These are phyloP conservation scores for Exophiala lecanii-corni DNA, from an alignment of 2,329 filamentous ascomycete genomes.

Conservation along the genomic window DNA sequence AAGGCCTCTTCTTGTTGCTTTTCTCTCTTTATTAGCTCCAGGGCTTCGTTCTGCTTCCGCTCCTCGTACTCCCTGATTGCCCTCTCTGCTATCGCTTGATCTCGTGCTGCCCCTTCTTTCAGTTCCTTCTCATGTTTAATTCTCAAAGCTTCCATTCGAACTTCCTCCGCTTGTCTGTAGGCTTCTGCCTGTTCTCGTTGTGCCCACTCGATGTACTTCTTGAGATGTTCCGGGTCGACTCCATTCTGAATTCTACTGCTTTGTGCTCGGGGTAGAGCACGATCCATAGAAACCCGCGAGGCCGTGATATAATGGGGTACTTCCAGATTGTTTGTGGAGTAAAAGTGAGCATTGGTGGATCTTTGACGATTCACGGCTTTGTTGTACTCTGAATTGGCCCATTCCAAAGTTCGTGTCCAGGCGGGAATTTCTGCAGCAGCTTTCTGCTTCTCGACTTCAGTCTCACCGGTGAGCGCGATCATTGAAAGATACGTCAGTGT, in stretches of 20 bases:
- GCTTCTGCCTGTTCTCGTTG: neutral
- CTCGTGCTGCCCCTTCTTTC: neutral
- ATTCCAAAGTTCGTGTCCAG: conserved; percentile 1
- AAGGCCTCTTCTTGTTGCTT: neutral
- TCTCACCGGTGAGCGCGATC: neutral
- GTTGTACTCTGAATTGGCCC: neutral
- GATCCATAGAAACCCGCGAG: neutral
- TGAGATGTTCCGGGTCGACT: neutral
- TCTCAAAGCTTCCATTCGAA: neutral
- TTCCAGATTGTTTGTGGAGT: neutral
- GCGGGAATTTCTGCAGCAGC: neutral
- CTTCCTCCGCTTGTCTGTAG: neutral
- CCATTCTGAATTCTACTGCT: neutral
- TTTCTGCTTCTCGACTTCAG: neutral
- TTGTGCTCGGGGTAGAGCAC: neutral
- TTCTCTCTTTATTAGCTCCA: neutral
- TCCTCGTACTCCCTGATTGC: neutral
- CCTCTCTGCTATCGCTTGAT: neutral
- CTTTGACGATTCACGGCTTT: neutral
- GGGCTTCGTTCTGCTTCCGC: neutral
- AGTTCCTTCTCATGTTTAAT: neutral
- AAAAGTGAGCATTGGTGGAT: too few relatives aligned
- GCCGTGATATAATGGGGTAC: neutral
- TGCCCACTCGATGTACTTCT: conserved; percentile 1
- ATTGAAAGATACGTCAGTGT: neutral